Base-by-base conservation (phyloP, 2,329 filamentous ascomycete genomes). In the Trichoderma gracile region DNA sequence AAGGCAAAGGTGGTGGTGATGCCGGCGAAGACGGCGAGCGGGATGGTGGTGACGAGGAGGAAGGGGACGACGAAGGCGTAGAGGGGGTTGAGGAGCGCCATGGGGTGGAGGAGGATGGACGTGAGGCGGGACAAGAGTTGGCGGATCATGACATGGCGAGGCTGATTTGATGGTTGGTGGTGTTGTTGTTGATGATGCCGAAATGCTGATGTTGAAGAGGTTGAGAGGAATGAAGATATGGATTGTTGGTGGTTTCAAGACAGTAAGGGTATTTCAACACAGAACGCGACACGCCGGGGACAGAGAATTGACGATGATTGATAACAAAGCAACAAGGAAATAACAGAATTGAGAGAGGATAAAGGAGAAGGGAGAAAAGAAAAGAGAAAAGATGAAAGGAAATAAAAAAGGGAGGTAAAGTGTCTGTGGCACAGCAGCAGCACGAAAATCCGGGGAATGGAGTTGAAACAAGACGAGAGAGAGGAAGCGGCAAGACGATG, bases 1-100 rank as follows among this genome's bases (percentile, higher is more conserved):
- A 88, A 84, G 45, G 88, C 86, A 54, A 89, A 69, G 5, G 80
- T 81, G 62, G 87, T 86, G 38, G 88, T 90, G 67, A 89, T 76
- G 67, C 81, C 83, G 59, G 88, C 88, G 62, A 87, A 83, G 56
- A 89, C 72, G 69, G 85, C 81, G 60, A 90, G 80, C 9, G 88
- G 88, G 14, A 89, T 76, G 23, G 86, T 87, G 70, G 88, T 79
- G 67, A 89, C 67, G 71, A 86, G 80, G 68, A 90, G 78, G 70
- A 89, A 81, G n/a, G 87, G 86, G 58, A 89, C 79, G 59, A 87
- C 77, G 55, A 89, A 74, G 68, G 79, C 77, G 72, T 86, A 82
- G 65, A 84, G 74, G 25, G 84, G 83, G 57, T 81, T 85, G 71
- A 86, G 75, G 58, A 84, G 73, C 50, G 79, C 78, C 84, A 86